These are phyloP conservation scores for Clonostachys rosea DNA, from an alignment of 2,329 filamentous ascomycete genomes.

Conservation along the genomic window DNA sequence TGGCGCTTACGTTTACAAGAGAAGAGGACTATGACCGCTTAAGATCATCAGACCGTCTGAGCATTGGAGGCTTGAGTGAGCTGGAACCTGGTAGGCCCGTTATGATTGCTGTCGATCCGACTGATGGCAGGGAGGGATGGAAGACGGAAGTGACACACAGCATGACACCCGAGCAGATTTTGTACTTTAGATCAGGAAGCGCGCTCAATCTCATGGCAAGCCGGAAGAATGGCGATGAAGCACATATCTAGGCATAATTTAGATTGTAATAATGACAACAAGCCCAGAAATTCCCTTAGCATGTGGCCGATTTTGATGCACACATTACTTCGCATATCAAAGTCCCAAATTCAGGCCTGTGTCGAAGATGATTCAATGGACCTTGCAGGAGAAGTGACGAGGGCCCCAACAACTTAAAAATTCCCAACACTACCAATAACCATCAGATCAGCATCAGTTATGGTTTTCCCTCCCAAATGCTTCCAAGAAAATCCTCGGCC, in stretches of 20 bases:
- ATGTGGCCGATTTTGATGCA: too few species aligned
- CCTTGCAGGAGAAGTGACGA: too few species aligned
- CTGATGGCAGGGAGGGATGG: neutral
- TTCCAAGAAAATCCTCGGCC: neutral
- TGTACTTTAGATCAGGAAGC: neutral
- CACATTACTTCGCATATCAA: too few species aligned
- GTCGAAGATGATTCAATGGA: too few species aligned
- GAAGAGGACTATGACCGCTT: neutral
- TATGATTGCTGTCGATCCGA: neutral
- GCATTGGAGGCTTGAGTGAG: neutral
- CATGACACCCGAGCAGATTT: neutral
- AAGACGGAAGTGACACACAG: neutral
- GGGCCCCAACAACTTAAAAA: too few species aligned
- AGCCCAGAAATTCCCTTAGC: too few species aligned
- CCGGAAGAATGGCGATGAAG: too few species aligned
- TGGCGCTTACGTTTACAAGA: conserved; percentile 53
- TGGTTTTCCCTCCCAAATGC: neutral
- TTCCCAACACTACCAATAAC: too few species aligned
- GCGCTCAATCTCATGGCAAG: neutral
- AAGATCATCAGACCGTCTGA: neutral
- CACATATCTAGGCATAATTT: too few species aligned
- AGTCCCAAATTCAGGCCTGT: too few species aligned
- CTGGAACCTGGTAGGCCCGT: neutral
- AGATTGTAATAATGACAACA: too few species aligned
- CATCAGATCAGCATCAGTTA: neutral